Evolutionary conservation across 352 stramenopile genomes (phyloP).

Genomic region (Globisporangium apiculatum): DNA sequence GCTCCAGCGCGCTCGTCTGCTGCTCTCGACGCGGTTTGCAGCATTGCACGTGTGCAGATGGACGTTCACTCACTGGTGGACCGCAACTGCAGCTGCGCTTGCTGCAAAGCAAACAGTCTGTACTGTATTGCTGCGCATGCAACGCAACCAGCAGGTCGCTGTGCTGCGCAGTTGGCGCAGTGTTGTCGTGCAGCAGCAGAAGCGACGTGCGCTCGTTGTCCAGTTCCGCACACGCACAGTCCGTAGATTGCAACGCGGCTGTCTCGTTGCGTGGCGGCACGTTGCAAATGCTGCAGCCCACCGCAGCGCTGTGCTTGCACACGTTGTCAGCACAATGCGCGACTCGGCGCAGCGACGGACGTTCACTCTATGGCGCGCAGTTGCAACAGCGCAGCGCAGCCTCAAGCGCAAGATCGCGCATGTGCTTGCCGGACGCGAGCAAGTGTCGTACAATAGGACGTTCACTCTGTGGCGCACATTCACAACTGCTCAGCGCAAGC

Average conservation of each 20-base stretch:
- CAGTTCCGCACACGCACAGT: slow-evolving; percentile 2
- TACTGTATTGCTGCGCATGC: slow-evolving; percentile 21
- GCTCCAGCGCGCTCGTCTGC: slow-evolving; percentile 14
- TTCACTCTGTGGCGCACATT: slow-evolving; percentile 27
- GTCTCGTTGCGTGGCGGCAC: slow-evolving; percentile 21
- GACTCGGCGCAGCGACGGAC: slow-evolving; percentile 26
- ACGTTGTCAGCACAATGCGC: slow-evolving; percentile 32
- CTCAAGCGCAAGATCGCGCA: slow-evolving; percentile 17
- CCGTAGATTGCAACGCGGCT: background rate
- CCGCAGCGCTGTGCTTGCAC: slow-evolving; percentile 18
- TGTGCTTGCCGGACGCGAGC: slow-evolving; percentile 19
- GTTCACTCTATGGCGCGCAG: slow-evolving; percentile 28
- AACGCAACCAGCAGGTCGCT: slow-evolving; percentile 14
- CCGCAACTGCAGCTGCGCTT: slow-evolving; percentile 5
- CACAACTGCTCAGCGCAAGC: slow-evolving; percentile 10
- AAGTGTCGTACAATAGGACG: slow-evolving; percentile 20
- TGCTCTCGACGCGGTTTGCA: slow-evolving; percentile 23
- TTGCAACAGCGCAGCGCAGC: slow-evolving; percentile 12
- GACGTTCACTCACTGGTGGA: slow-evolving; percentile 17
- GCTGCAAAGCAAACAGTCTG: slow-evolving; percentile 17
- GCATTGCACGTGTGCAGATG: slow-evolving; percentile 14
- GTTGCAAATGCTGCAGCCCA: background rate
- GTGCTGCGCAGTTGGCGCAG: slow-evolving; percentile 14
- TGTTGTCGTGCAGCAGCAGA: slow-evolving; percentile 7
- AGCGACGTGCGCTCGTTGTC: slow-evolving; percentile 1